Percentiles rank a stretch among this genome's conserved stretches.
Evolutionary conservation across 140 eudicot genomes (phyloP).

Genomic region (Senecio squalidus): DNA sequence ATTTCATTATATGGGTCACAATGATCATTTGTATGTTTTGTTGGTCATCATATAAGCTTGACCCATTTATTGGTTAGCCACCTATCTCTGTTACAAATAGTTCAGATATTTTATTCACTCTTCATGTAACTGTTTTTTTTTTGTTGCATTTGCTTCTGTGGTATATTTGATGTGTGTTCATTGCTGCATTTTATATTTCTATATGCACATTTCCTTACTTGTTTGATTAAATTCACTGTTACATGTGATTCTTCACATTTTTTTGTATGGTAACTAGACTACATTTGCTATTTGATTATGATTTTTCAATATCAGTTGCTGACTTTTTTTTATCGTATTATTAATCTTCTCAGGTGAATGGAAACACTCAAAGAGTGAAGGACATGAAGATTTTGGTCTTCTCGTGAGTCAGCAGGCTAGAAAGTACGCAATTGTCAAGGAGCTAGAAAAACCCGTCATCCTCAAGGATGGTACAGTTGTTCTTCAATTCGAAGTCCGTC

Average conservation of each 20-base stretch:
- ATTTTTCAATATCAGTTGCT: neutral
- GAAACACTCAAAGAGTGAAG: conserved; percentile 91
- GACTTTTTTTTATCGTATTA: neutral
- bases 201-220: too few species aligned
- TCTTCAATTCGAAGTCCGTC: conserved; percentile 87
- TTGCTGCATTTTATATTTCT: too few species aligned
- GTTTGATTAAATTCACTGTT: too few species aligned
- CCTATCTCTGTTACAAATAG: neutral
- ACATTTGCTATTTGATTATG: too few species aligned
- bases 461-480: conserved; percentile 68
- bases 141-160: neutral
- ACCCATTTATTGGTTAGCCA: too few species aligned
- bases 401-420: conserved; percentile 82
- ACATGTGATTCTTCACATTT: too few species aligned
- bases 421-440: conserved; percentile 88
- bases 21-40: too few species aligned
- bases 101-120: too few species aligned
- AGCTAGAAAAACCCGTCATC: conserved; percentile 63
- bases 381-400: conserved; percentile 95
- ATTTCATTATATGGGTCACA: too few species aligned
- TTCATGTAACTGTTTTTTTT: neutral
- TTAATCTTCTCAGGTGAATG: conserved; percentile 53
- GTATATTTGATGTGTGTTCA: too few species aligned
- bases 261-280: too few species aligned
- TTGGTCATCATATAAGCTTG: neutral